Evolutionary conservation across 2,329 filamentous ascomycete species (phyloP), one percentile per base, ranked within the genome.

Genomic region (Aspergillus pseudoviridinutans): DNA sequence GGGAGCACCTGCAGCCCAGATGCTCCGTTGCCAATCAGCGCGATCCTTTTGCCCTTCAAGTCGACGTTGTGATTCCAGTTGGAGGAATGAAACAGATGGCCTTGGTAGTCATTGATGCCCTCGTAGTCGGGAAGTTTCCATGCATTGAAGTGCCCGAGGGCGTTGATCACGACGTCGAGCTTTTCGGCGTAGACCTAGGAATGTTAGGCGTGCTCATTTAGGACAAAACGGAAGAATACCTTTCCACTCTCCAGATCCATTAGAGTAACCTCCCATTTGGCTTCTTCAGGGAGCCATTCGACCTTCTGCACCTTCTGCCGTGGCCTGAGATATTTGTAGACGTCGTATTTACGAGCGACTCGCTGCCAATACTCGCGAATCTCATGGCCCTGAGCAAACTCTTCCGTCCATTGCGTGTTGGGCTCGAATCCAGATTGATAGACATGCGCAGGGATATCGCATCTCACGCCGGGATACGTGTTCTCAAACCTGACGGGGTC

Each of bases 341-440:
- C 82, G 54, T 85, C 79, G 68, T 89, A 81, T 63, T 90, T 88
- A 7, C 76, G 75, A 0, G 87, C 86, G 3, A 88, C 71, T 0
- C 71, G 71, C 63, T 88, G 80, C 85, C 86, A 86, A 67, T 91
- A 91, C 17, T 83, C 79, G 6, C 79, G 75, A 58, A 91, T 91
- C 69, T 91, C 88, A 3, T 75, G 68, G 0, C 87, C 87, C 41
- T 84, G 82, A 0, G 87, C 83, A 65, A 89, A 91, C 58, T 86
- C 80, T 63, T 89, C 85, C 0, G 80, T 81, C 88, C 88, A 91
- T 61, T 88, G 79, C 0, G 80, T 82, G 56, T 90, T 90, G 0
- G 87, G 86, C 6, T 79, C 78, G 68, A 89, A 90, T 0, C 84
- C 85, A 7, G 82, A 83, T 66, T 90, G 87, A 64, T 91, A 91